Conservation (phyloP, 768 basidiomycete genomes). For the Pleurotus giganteus region DNA sequence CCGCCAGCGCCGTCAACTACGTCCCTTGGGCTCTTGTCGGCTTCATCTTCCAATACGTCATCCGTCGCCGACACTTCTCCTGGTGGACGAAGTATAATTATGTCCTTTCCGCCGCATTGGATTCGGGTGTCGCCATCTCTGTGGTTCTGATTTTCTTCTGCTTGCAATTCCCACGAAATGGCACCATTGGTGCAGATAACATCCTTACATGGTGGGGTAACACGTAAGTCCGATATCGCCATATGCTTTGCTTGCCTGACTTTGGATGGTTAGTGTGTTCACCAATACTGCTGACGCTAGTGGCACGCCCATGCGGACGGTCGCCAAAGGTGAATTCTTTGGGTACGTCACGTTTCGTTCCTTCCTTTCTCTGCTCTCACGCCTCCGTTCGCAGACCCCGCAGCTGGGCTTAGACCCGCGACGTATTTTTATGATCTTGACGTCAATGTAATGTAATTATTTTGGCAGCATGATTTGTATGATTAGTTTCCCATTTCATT, state of each 20-base stretch:
- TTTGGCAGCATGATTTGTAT: background rate
- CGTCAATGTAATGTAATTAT: background rate
- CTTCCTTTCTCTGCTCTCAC: background rate
- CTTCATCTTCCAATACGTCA: constrained; percentile 61
- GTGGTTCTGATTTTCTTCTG: constrained; percentile 53
- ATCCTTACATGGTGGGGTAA: constrained; percentile 77
- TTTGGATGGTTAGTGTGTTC: constrained; percentile 24
- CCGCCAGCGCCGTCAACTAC: constrained; percentile 68
- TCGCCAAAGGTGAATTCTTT: constrained; percentile 29
- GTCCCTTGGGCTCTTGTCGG: constrained; percentile 65
- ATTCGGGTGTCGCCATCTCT: constrained; percentile 63
- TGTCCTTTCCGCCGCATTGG: constrained; percentile 70
- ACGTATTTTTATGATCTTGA: background rate
- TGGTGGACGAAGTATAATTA: constrained; percentile 72
- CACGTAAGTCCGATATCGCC: constrained; percentile 30
- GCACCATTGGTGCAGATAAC: constrained; percentile 51
- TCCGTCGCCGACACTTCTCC: constrained; percentile 57
- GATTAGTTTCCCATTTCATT: background rate
- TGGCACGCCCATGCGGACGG: constrained; percentile 32
- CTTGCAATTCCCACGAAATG: constrained; percentile 66
- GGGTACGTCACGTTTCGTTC: constrained; percentile 23
- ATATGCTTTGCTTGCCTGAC: background rate
- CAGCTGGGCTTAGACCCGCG: background rate
- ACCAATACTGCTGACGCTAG: constrained; percentile 38
- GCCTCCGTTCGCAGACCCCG: background rate